These are phyloP conservation scores for Lentinula boryana DNA, from an alignment of 768 basidiomycete species.

Conservation along the genomic window DNA sequence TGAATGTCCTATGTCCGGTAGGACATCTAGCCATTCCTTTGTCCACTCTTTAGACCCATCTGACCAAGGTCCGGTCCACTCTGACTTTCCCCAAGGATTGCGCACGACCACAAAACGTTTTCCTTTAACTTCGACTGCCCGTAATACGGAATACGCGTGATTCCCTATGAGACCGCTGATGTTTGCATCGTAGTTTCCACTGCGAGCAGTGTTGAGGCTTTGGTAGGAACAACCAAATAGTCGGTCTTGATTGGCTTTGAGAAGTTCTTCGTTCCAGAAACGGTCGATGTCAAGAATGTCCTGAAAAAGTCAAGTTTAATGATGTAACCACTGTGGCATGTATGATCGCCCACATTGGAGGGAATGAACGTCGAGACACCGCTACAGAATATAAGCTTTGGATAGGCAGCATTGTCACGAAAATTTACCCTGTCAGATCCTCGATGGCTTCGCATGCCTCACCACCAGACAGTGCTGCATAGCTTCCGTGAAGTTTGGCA, in stretches of 20 bases:
- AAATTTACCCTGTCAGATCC: conserved; percentile 48
- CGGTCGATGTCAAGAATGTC: conserved; percentile 39
- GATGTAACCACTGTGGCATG: not conserved
- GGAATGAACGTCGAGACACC: conserved; percentile 38
- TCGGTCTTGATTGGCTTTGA: conserved; percentile 42
- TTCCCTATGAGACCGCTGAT: conserved; percentile 33
- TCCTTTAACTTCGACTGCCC: conserved; percentile 36
- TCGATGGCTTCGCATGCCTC: conserved; percentile 45
- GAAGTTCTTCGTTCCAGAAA: conserved; percentile 52
- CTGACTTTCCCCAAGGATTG: conserved; percentile 24
- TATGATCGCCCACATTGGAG: conserved; percentile 25
- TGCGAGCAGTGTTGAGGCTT: conserved; percentile 25
- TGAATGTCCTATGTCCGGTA: conserved; percentile 34
- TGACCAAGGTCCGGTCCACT: conserved; percentile 17
- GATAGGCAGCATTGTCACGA: not conserved
- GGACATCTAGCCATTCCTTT: conserved; percentile 38
- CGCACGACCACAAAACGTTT: conserved; percentile 43
- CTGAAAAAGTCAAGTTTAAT: not conserved
- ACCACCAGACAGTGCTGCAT: conserved; percentile 28
- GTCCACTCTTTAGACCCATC: conserved; percentile 58
- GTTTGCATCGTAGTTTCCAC: conserved; percentile 18
- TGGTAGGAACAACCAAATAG: conserved; percentile 49
- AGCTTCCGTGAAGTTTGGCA: conserved; percentile 48
- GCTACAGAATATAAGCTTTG: conserved; percentile 15
- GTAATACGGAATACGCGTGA: conserved; percentile 44